Evolutionary conservation across 2,329 filamentous ascomycete species (phyloP), one percentile per base, ranked within the genome.

Genomic region (Lachnellula willkommii): DNA sequence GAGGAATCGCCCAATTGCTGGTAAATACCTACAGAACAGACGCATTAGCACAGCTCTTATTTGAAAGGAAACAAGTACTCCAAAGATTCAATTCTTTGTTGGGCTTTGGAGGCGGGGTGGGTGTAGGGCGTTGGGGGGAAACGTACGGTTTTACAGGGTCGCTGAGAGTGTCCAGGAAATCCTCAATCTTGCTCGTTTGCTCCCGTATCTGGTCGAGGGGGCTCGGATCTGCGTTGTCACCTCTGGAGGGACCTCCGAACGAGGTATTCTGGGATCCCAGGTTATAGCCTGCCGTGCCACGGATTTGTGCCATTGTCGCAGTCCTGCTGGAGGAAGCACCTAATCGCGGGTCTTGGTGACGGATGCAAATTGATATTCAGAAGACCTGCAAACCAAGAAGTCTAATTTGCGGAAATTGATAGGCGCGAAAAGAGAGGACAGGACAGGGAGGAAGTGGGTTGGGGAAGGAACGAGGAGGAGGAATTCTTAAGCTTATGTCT

Each of bases 141-240:
- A 84, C 89, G 72, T 82, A 99, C 88, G 94, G 94, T 81, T 96
- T 97, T 65, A 97, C 76, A 49, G 94, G 94, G 70, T 96, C 93
- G 68, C 90, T 88, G 69, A 91, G 65, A 28, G 83, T 89, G 74
- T 97, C 94, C 70, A 99, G 75, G 71, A 89, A 76, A 72, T 99
- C 94, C 77, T 99, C 94, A 64, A 99, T 93, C 81, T 96, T 97
- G 86, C 89, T 96, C 51, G 94, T 99, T 75, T 97, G 92, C 73
- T 91, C 84, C 62, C 94, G 83, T 70, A 99, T 90, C 67, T 90
- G 82, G 73, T 96, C 94, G 65, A 99, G 83, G 56, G 69, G 66
- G 58, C 68, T 68, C 64, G 71, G 67, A 50, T 73, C 71, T 39
- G 54, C 63, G 40, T 52, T 66, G 24, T 70, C 68, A 37, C 60